These are phyloP conservation scores for Sphaerulina populicola DNA, from an alignment of 2,329 filamentous ascomycete species.

Conservation along the genomic window DNA sequence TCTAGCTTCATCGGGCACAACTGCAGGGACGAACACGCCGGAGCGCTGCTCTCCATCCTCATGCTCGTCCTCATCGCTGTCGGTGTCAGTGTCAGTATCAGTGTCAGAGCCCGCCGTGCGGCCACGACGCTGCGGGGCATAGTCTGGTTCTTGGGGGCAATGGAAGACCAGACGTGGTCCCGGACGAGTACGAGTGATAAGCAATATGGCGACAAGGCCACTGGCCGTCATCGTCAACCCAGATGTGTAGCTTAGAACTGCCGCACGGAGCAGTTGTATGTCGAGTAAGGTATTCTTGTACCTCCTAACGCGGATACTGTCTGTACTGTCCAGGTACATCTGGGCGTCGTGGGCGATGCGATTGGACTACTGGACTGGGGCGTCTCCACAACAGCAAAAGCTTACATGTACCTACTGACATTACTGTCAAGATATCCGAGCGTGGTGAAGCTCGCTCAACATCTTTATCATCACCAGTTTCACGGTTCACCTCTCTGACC, in stretches of 20 bases:
- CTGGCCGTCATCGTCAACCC: slow-evolving; percentile 1
- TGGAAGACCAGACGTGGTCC: slow-evolving; percentile 80
- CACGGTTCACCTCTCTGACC: too few relatives aligned
- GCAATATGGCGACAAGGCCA: slow-evolving; percentile 55
- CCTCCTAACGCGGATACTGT: too few relatives aligned
- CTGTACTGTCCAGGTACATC: too few relatives aligned
- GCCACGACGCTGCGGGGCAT: background rate
- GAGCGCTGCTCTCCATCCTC: slow-evolving; percentile 5
- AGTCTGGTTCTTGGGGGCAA: slow-evolving; percentile 47
- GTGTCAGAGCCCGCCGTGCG: slow-evolving; percentile 6
- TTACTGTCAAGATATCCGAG: too few relatives aligned
- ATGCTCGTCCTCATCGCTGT: background rate
- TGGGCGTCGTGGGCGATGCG: too few relatives aligned
- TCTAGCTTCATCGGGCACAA: slow-evolving; percentile 11
- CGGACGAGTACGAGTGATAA: slow-evolving; percentile 68
- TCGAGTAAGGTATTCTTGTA: background rate
- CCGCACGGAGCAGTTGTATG: background rate
- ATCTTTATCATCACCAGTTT: too few relatives aligned
- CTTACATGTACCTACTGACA: too few relatives aligned
- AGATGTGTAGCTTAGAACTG: background rate
- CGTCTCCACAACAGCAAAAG: too few relatives aligned
- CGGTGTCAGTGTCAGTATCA: slow-evolving; percentile 8
- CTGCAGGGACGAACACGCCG: background rate
- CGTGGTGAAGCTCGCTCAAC: too few relatives aligned
- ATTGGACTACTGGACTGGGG: too few relatives aligned